Percentiles rank a stretch among this genome's conserved stretches.
phyloP scores from a whole-genome alignment of 2,329 filamentous ascomycete genomes.

The Penicillium sp. region DNA sequence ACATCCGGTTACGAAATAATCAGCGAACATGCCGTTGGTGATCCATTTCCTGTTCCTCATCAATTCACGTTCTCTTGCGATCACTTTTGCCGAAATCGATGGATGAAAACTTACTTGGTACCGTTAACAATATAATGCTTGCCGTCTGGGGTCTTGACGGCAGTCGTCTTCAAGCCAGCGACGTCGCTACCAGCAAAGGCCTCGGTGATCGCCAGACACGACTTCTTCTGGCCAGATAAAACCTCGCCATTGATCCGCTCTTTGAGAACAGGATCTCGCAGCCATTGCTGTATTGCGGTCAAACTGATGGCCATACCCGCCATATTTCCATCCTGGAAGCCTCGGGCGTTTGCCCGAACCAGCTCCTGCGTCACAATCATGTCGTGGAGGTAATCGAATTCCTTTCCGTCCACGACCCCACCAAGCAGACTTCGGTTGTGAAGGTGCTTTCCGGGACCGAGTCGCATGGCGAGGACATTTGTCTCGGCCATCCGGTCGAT shows the following conservation, averaged over 20 bases:
- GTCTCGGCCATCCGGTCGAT: constrained; percentile 77
- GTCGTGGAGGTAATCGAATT: constrained; percentile 88
- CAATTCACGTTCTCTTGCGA: not conserved
- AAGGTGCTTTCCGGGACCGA: constrained; percentile 81
- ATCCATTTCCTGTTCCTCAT: constrained; percentile 75
- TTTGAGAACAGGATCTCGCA: constrained; percentile 67
- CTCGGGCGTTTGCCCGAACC: constrained; percentile 68
- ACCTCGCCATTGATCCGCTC: constrained; percentile 70
- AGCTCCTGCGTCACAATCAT: constrained; percentile 75
- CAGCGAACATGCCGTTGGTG: constrained; percentile 75
- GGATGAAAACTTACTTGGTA: constrained; percentile 33
- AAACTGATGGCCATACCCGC: constrained; percentile 82
- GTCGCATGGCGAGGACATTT: constrained; percentile 76
- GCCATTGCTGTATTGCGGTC: constrained; percentile 78
- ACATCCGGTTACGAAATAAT: constrained; percentile 83
- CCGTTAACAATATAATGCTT: constrained; percentile 65
- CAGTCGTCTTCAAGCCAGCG: constrained; percentile 76
- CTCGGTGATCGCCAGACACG: constrained; percentile 84
- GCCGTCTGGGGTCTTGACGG: constrained; percentile 73
- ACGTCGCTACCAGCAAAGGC: constrained; percentile 86
- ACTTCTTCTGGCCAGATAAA: constrained; percentile 80
- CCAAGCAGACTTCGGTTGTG: constrained; percentile 69
- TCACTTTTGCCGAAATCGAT: not conserved
- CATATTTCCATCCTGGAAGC: constrained; percentile 86
- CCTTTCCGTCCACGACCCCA: constrained; percentile 72